Evolutionary conservation across 768 basidiomycete genomes (phyloP), one percentile per base, ranked within the genome.

Genomic region (Flagelloscypha sp.): DNA sequence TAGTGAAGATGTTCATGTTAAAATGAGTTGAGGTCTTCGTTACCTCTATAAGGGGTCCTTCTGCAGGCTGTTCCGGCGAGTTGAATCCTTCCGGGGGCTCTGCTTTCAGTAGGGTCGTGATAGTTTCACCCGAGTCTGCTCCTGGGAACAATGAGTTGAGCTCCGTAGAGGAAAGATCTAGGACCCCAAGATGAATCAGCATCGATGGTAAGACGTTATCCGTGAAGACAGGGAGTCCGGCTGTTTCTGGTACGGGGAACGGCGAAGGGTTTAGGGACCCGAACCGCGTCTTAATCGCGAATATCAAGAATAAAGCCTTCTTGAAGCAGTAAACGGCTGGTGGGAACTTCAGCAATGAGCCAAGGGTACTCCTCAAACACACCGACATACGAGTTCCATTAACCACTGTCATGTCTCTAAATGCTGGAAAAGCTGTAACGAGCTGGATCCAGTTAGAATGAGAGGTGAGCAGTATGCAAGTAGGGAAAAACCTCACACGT

Each of bases 201-300:
- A 90, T 63, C n/a, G 87, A 86, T 2, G 86, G 84, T 10, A 88
- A 54, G 36, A 90, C 82, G 48, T 89, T 86, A 59, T 89, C 88
- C 4, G 81, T 62, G 49, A 86, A 88, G 27, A 81, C 62, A 7
- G 85, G 84, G 29, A 78, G 56, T 36, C 62, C 58, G 17, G 56
- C 55, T 3, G 78, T 81, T 33, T 66, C 62, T 28, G 80, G 83
- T 11, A 84, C 55, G 18, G 76, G 75, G 48, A 86, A 77, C 9
- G 74, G 66, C 13, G 69, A 54, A 3, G 71, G 62, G 8, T 68
- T 57, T 28, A 62, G 51, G 6, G 70, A 57, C 32, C 72, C 70
- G 60, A 90, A 90, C 29, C 84, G 77, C 28, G 79, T 54, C 17
- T 56, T 59, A 33, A 92, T 58, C 17, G 76, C 78, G 43, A 85